Percentiles rank a stretch among this genome's conserved stretches.
Conservation (phyloP, 148 eudicot genomes). For the Fagopyrum homotropicum region DNA sequence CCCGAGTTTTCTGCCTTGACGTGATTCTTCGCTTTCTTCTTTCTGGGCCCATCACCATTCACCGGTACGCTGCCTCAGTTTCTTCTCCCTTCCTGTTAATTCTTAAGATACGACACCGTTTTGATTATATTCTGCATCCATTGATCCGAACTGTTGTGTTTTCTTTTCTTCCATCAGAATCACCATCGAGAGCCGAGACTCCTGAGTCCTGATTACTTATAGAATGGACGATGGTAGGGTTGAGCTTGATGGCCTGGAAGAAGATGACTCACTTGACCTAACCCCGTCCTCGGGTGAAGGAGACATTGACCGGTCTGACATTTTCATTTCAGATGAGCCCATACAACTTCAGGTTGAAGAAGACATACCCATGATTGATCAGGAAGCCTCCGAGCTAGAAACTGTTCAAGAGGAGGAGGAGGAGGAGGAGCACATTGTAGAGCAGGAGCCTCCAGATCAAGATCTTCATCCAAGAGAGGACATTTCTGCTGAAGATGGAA, state of each 20-base stretch:
- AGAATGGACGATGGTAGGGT: not conserved
- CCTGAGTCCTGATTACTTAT: not conserved
- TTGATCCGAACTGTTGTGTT: not conserved
- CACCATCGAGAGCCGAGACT: not conserved
- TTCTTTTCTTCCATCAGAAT: not conserved
- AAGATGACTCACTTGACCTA: not conserved
- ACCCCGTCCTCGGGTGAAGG: not conserved
- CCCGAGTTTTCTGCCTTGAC: not conserved
- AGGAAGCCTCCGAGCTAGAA: not conserved
- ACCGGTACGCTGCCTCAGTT: not conserved
- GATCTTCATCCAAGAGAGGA: constrained; percentile 2
- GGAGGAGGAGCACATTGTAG: not conserved
- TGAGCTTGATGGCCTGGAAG: not conserved
- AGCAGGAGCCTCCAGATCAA: not conserved
- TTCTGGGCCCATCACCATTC: not conserved
- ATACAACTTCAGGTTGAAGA: not conserved
- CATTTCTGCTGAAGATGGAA: constrained; percentile 1
- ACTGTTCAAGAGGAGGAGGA: not conserved
- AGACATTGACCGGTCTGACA: not conserved
- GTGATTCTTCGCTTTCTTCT: not conserved
- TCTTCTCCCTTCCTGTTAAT: not conserved
- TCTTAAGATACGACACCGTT: not conserved
- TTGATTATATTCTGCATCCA: not conserved
- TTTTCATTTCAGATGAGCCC: not conserved
- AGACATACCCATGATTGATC: not conserved